These are phyloP conservation scores for Umbelopsis vinacea DNA, from an alignment of 192 early-diverging fungal genomes.

Conservation along the genomic window DNA sequence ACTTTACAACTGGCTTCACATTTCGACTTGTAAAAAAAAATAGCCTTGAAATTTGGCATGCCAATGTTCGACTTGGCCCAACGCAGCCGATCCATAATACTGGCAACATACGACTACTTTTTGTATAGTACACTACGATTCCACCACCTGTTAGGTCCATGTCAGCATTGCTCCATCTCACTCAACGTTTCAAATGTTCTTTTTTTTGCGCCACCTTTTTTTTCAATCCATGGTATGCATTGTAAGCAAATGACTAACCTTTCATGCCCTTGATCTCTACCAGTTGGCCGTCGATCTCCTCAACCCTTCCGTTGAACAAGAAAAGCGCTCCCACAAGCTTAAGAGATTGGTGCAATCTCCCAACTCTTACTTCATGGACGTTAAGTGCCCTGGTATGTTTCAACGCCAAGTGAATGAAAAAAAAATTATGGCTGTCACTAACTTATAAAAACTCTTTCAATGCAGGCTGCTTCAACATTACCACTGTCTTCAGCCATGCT, in stretches of 20 bases:
- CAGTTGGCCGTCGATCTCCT: slow-evolving; percentile 91
- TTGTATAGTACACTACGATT: too few relatives aligned
- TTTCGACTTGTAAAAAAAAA: background rate
- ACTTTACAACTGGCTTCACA: background rate
- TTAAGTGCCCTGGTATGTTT: slow-evolving; percentile 80
- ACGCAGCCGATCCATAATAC: too few relatives aligned
- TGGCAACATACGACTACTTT: too few relatives aligned
- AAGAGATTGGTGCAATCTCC: slow-evolving; percentile 63
- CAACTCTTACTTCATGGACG: slow-evolving; percentile 98
- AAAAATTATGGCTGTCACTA: background rate
- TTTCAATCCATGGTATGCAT: background rate
- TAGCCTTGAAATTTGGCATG: too few relatives aligned
- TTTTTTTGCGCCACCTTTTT: slow-evolving; percentile 8
- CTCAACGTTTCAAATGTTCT: background rate
- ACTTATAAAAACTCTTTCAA: background rate
- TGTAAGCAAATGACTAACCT: background rate
- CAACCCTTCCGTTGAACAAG: slow-evolving; percentile 78
- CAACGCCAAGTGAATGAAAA: background rate
- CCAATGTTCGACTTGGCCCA: too few relatives aligned
- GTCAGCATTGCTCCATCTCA: too few relatives aligned
- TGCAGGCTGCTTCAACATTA: slow-evolving; percentile 95
- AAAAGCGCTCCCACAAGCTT: slow-evolving; percentile 68
- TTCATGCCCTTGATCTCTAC: slow-evolving; percentile 6
- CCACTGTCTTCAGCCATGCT: slow-evolving; percentile 99
- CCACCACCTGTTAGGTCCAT: too few relatives aligned